Conservation (phyloP, 441 rosid genomes). For the Isatis lusitanica region DNA sequence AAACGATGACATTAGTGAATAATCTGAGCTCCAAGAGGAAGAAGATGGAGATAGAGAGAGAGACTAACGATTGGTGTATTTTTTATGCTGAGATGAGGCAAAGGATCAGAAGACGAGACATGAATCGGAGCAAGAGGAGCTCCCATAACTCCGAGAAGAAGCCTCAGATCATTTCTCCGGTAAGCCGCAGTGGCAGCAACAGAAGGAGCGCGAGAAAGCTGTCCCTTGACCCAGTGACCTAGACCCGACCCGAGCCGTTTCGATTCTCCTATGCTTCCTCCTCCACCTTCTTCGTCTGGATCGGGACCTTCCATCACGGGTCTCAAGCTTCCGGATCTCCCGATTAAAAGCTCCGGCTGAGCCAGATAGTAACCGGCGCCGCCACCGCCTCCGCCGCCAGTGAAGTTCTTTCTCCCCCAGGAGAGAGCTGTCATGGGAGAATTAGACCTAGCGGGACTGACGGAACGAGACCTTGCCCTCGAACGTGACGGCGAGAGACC, state of each 20-base stretch:
- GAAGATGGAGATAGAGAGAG: background rate
- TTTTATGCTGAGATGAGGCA: slow-evolving; percentile 81
- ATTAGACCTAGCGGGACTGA: slow-evolving; percentile 51
- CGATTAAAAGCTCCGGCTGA: slow-evolving; percentile 46
- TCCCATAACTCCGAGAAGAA: slow-evolving; percentile 81
- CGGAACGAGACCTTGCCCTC: slow-evolving; percentile 55
- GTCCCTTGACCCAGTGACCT: slow-evolving; percentile 83
- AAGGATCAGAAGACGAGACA: slow-evolving; percentile 66
- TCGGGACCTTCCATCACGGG: slow-evolving; percentile 81
- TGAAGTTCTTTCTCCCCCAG: slow-evolving; percentile 44
- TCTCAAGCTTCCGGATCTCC: slow-evolving; percentile 70
- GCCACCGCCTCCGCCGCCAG: background rate
- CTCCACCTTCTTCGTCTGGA: slow-evolving; percentile 60
- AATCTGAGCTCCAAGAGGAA: background rate
- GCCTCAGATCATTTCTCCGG: slow-evolving; percentile 66
- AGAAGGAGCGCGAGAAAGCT: slow-evolving; percentile 60
- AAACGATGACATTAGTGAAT: background rate
- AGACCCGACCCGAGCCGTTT: slow-evolving; percentile 57
- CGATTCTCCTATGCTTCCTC: slow-evolving; percentile 43
- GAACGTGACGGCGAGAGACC: slow-evolving; percentile 77
- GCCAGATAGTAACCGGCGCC: slow-evolving; percentile 30
- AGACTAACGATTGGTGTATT: slow-evolving; percentile 79
- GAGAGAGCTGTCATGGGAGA: slow-evolving; percentile 57
- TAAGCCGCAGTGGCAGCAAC: slow-evolving; percentile 42
- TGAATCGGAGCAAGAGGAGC: slow-evolving; percentile 86